Base-by-base conservation (phyloP, 441 rosid species). In the Flueggea neowawraea region DNA sequence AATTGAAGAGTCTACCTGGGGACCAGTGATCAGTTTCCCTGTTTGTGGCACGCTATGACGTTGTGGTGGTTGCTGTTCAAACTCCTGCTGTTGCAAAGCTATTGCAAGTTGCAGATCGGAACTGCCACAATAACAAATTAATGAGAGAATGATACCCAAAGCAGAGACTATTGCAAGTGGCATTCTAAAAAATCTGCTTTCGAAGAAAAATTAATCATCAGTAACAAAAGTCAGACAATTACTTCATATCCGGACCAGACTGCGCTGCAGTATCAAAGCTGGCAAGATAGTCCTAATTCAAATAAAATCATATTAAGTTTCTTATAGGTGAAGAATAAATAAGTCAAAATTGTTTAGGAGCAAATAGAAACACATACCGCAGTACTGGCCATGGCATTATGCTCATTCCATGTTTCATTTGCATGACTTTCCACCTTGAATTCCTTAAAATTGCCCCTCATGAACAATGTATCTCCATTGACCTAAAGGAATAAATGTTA, bases 41-140 rank as follows among this genome's bases (percentile, higher is more conserved):
- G 87, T 77, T 70, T 83, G 95, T 64, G 81, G 90, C 58, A 61
- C 10, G 66, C 78, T 75, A 32, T 76, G 77, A 64, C 83, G 86
- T 48, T 77, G 94, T 8, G 84, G 85, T 63, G 75, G 92, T 64
- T 84, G 96, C 55, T 89, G 73, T 43, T 71, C 97, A 75, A 86
- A 91, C 70, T 91, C 97, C 71, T 92, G 91, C 65, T 95, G 98
- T 69, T 95, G 97, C 74, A 95, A 75, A 60, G 96, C 99, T 74
- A 95, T 95, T 63, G 98, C 99, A 55, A 88, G 76, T 78, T 92
- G 95, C 62, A 91, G 85, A 84, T 95, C 99, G 66, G 97, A 73
- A 70, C 99, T 95, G 86, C 80, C 69, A 74, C 47, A 58, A 61
- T 36, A 60, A 56, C 31, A 41, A 47, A 60, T 39, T 44, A 52